phyloP scores from a whole-genome alignment of 169 alveolate species.

The Eimeria sp. region DNA sequence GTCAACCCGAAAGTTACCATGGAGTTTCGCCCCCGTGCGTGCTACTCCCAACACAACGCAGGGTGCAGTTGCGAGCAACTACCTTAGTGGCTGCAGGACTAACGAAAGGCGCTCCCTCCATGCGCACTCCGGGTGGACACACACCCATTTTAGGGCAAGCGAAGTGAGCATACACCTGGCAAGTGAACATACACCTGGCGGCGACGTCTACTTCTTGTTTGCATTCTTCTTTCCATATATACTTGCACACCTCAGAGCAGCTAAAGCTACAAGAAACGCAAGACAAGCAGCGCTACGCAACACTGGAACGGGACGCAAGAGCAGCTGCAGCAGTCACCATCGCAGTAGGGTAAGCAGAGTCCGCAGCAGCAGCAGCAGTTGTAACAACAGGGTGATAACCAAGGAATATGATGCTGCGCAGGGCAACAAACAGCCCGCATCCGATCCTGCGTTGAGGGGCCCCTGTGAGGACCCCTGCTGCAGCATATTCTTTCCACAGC shows the following conservation, averaged over 20 bases:
- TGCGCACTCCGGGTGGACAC: not conserved
- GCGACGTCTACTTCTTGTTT: not conserved
- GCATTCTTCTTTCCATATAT: not conserved
- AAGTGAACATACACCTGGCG: not conserved
- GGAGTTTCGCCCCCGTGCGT: not conserved
- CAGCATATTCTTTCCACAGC: not conserved
- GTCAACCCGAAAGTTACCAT: not conserved
- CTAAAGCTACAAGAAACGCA: not conserved
- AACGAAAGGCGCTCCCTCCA: not conserved
- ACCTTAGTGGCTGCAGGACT: not conserved
- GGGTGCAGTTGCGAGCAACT: not conserved
- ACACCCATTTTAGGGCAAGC: not conserved
- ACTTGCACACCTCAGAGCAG: not conserved
- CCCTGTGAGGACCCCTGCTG: constrained; percentile 1
- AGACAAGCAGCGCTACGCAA: not conserved
- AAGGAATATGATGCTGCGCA: not conserved
- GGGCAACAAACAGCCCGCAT: not conserved
- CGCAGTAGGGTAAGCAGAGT: not conserved
- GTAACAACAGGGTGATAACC: not conserved
- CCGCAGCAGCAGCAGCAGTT: constrained; percentile 5
- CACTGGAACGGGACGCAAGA: not conserved
- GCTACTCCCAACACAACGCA: not conserved
- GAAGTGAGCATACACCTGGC: not conserved
- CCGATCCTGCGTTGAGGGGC: not conserved
- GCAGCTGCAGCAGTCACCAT: not conserved